phyloP scores from a whole-genome alignment of 257 asterid genomes.

The Ophiorrhiza pumila region DNA sequence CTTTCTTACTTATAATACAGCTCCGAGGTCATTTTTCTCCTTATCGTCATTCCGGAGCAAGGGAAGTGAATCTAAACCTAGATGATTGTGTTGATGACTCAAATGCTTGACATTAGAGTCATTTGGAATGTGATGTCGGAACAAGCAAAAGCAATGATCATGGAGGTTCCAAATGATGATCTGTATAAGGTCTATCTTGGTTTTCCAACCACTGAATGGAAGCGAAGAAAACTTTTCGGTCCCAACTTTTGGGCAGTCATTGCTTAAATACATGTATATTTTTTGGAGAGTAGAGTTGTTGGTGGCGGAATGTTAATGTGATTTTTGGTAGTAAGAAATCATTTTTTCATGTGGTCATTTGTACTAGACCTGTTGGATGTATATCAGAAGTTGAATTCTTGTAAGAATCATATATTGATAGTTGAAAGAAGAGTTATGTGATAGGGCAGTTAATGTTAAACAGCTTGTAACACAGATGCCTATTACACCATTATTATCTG shows the following conservation, averaged over 20 bases:
- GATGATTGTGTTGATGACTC: constrained; percentile 34
- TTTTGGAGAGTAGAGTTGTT: constrained; percentile 43
- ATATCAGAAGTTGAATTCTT: constrained; percentile 23
- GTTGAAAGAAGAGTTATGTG: constrained; percentile 2
- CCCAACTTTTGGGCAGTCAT: constrained; percentile 26
- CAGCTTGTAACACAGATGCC: constrained; percentile 12
- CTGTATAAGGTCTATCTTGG: constrained; percentile 7
- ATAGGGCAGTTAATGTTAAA: neutral
- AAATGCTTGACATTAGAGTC: constrained; percentile 11
- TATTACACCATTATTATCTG: neutral
- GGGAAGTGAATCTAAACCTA: constrained; percentile 81
- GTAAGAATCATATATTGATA: constrained; percentile 1
- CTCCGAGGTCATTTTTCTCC: constrained; percentile 88
- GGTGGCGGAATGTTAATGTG: constrained; percentile 47
- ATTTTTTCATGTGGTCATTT: constrained; percentile 25
- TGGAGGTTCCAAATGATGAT: constrained; percentile 4
- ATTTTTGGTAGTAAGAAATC: constrained; percentile 58
- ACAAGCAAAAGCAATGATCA: neutral
- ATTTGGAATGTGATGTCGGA: neutral
- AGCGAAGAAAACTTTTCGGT: constrained; percentile 24
- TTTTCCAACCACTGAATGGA: constrained; percentile 19
- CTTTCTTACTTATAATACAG: constrained; percentile 47
- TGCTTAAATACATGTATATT: constrained; percentile 46
- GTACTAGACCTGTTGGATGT: constrained; percentile 22
- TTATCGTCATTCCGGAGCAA: constrained; percentile 87